Conservation (phyloP, 768 basidiomycete genomes). For the Fomitopsis serialis region DNA sequence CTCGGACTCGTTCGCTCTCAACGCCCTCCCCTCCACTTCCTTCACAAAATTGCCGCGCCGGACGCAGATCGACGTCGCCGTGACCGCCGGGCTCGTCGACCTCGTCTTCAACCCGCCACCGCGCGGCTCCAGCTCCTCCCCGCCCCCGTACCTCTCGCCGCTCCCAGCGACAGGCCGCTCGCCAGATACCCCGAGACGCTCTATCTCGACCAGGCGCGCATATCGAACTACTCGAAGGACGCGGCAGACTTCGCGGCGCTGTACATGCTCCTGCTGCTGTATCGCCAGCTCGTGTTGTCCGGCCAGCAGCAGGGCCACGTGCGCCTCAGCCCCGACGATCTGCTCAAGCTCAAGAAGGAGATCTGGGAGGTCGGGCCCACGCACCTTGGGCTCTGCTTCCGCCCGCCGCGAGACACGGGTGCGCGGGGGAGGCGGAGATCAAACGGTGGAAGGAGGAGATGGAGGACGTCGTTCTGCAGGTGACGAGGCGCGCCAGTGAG, state of each 20-base stretch:
- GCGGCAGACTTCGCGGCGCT: slow-evolving; percentile 68
- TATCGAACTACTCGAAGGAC: slow-evolving; percentile 62
- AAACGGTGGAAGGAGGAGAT: slow-evolving; percentile 52
- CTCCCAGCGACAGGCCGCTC: slow-evolving; percentile 20
- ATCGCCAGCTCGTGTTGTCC: slow-evolving; percentile 65
- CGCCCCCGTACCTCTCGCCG: slow-evolving; percentile 32
- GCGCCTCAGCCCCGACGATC: slow-evolving; percentile 40
- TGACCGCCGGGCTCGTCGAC: slow-evolving; percentile 17
- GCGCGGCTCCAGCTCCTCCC: slow-evolving; percentile 55
- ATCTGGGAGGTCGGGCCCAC: slow-evolving; percentile 64
- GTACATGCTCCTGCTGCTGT: slow-evolving; percentile 79
- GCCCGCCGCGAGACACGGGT: slow-evolving; percentile 7
- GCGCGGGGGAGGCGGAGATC: slow-evolving; percentile 27
- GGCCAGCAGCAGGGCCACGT: slow-evolving; percentile 17
- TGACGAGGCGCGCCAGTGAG: slow-evolving; percentile 64
- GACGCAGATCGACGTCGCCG: slow-evolving; percentile 25
- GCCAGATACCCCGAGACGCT: slow-evolving; percentile 69
- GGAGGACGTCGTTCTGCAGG: slow-evolving; percentile 68
- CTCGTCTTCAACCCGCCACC: slow-evolving; percentile 22
- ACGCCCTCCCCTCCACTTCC: slow-evolving; percentile 17
- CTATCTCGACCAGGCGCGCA: slow-evolving; percentile 72
- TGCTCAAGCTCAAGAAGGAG: slow-evolving; percentile 65
- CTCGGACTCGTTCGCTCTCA: slow-evolving; percentile 17
- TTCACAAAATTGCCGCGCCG: slow-evolving; percentile 22
- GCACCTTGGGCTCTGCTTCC: slow-evolving; percentile 54